These are phyloP conservation scores for Pelargonium cotyledonis DNA, from an alignment of 441 rosid genomes.

Conservation along the genomic window DNA sequence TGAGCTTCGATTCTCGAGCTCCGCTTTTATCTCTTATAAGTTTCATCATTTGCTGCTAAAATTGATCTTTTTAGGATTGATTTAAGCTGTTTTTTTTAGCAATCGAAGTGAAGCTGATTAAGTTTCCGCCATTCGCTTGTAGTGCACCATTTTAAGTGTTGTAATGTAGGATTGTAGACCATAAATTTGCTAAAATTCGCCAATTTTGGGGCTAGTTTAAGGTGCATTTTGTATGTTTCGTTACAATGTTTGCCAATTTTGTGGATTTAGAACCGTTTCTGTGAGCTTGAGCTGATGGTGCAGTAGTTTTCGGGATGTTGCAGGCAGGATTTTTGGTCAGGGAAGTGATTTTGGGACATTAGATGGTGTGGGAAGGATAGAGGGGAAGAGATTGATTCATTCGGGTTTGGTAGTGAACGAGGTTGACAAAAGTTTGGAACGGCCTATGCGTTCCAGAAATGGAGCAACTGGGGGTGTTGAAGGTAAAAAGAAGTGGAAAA, in stretches of 20 bases:
- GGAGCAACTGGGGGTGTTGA: conserved; percentile 19
- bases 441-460: conserved; percentile 22
- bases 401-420: conserved; percentile 26
- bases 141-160: neutral
- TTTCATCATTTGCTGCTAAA: neutral
- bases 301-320: conserved; percentile 49
- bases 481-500: conserved; percentile 54
- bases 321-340: conserved; percentile 56
- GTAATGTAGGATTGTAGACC: too few relatives aligned
- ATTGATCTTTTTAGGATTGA: neutral
- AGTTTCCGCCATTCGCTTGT: neutral
- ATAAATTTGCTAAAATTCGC: neutral
- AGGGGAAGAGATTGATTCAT: conserved; percentile 42
- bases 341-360: conserved; percentile 18
- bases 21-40: neutral
- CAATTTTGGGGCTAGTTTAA: neutral
- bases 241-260: neutral
- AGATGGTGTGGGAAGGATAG: conserved; percentile 13
- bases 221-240: neutral
- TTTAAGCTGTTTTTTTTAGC: neutral
- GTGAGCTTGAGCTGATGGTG: conserved; percentile 30
- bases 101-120: neutral
- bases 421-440: conserved; percentile 25
- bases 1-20: neutral
- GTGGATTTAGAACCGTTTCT: conserved; percentile 7